phyloP scores from a whole-genome alignment of 1,284 basidiomycete genomes.

The Sporisorium scitamineum region DNA sequence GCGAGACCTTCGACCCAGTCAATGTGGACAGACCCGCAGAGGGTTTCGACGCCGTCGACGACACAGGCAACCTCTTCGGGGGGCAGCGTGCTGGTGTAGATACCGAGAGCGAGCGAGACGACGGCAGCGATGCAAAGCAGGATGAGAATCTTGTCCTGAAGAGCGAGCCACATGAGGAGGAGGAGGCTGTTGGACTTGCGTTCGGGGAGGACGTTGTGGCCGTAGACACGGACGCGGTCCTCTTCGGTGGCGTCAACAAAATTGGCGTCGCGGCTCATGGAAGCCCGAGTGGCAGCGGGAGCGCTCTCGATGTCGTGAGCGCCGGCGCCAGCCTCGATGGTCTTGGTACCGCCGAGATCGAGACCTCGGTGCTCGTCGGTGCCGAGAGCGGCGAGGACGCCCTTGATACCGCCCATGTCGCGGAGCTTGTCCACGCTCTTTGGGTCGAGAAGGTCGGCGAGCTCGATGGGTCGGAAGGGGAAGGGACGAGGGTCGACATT shows the following conservation, averaged over 20 bases:
- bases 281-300: slow-evolving; percentile 8
- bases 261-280: slow-evolving; percentile 25
- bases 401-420: slow-evolving; percentile 79
- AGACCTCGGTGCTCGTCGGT: slow-evolving; percentile 73
- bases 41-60: slow-evolving; percentile 62
- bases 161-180: slow-evolving; percentile 89
- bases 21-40: slow-evolving; percentile 66
- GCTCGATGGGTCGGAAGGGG: slow-evolving; percentile 75
- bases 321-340: slow-evolving; percentile 25
- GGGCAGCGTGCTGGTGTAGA: slow-evolving; percentile 87
- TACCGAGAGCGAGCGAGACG: slow-evolving; percentile 90
- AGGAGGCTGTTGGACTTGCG: slow-evolving; percentile 83
- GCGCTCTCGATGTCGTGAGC: slow-evolving; percentile 34
- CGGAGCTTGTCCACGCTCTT: slow-evolving; percentile 79
- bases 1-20: slow-evolving; percentile 99
- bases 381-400: slow-evolving; percentile 80
- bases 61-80: slow-evolving; percentile 73
- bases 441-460: slow-evolving; percentile 90
- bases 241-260: slow-evolving; percentile 49
- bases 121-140: slow-evolving; percentile 90
- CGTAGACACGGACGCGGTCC: slow-evolving; percentile 75
- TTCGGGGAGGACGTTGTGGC: slow-evolving; percentile 83
- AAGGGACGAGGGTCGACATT: slow-evolving; percentile 64
- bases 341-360: slow-evolving; percentile 48
- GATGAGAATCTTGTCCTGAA: slow-evolving; percentile 94